Evolutionary conservation across 257 asterid genomes (phyloP).

Genomic region (Jacaranda copaia): DNA sequence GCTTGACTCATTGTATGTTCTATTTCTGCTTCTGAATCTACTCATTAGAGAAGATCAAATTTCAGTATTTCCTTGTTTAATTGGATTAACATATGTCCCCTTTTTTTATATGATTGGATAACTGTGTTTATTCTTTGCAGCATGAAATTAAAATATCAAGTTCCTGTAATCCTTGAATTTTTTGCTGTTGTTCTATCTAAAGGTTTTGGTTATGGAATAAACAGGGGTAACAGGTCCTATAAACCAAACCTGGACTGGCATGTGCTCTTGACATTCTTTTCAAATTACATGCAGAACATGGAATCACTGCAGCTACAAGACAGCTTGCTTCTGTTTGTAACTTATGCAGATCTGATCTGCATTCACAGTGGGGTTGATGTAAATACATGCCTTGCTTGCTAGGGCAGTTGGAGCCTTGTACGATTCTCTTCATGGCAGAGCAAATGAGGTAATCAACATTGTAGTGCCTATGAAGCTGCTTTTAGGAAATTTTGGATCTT

Average conservation of each 20-base stretch:
- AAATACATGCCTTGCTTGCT: slow-evolving; percentile 68
- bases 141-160: neutral
- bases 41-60: slow-evolving; percentile 1
- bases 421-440: slow-evolving; percentile 99
- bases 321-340: slow-evolving; percentile 66
- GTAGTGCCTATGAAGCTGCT: neutral
- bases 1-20: slow-evolving; percentile 96
- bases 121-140: too few species aligned
- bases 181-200: slow-evolving; percentile 33
- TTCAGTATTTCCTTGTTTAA: slow-evolving; percentile 4
- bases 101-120: too few species aligned
- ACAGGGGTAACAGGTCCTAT: slow-evolving; percentile 93
- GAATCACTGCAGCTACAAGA: slow-evolving; percentile 96
- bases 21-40: slow-evolving; percentile 26
- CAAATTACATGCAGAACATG: slow-evolving; percentile 96
- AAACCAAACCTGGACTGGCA: slow-evolving; percentile 95
- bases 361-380: slow-evolving; percentile 95
- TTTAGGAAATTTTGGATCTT: too few species aligned
- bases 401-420: slow-evolving; percentile 99
- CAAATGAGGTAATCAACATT: slow-evolving; percentile 78
- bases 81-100: neutral
- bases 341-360: slow-evolving; percentile 24
- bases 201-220: slow-evolving; percentile 36
- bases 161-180: slow-evolving; percentile 21
- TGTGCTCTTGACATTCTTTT: slow-evolving; percentile 94